phyloP scores from a whole-genome alignment of 1,284 basidiomycete genomes.

The Puccinia triticina region DNA sequence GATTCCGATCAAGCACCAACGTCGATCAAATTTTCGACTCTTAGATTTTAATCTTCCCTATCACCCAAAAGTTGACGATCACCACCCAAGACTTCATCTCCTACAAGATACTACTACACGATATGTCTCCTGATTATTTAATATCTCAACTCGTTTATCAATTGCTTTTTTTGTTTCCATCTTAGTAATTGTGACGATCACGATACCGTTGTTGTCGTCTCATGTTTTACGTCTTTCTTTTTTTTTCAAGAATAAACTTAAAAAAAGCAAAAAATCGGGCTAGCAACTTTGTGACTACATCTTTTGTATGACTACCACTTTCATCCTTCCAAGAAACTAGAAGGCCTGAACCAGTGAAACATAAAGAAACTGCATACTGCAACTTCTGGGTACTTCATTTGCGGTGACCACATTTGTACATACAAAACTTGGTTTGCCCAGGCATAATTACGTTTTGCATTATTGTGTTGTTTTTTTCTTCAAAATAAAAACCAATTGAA shows the following conservation, averaged over 20 bases:
- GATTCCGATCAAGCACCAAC: background rate
- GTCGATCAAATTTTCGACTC: background rate
- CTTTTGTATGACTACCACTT: background rate
- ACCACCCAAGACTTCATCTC: background rate
- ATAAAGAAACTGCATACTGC: background rate
- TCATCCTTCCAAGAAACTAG: background rate
- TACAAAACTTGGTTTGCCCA: background rate
- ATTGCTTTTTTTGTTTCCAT: background rate
- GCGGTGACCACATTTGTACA: background rate
- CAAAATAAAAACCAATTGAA: no score
- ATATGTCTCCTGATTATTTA: background rate
- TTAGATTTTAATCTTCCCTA: background rate
- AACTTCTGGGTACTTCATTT: background rate
- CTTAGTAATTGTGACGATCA: background rate
- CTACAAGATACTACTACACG: background rate
- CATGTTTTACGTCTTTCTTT: background rate
- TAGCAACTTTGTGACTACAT: conserved; percentile 6
- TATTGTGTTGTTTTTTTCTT: no score
- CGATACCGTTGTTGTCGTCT: background rate
- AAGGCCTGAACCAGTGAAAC: background rate
- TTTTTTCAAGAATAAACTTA: background rate
- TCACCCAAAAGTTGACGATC: conserved; percentile 10
- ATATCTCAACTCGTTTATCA: background rate
- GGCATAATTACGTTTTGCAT: no score
- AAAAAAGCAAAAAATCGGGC: background rate